Base-by-base conservation (phyloP, 805 yeast species). In the Saccharomycopsis schoenii region DNA sequence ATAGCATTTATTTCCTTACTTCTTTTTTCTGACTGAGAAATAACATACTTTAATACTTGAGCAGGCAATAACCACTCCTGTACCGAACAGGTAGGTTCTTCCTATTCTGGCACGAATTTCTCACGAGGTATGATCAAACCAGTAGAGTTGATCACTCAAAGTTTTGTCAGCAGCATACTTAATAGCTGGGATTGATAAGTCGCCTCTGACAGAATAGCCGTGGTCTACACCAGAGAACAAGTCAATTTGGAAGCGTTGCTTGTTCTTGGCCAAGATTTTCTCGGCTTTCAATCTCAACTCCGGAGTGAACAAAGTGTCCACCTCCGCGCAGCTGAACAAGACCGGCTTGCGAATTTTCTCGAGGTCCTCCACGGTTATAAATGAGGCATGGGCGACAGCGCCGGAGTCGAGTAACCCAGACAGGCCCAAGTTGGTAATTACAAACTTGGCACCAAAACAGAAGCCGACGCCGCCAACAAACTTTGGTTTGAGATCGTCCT, bases 351-450 rank as follows among this genome's bases (percentile, higher is more conserved):
- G 81, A 66, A 91, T 71, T 1, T 75, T 79, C 58, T 77, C 80
- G 57, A 89, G 77, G 68, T 88, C 96, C 43, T 83, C 91, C 40
- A 79, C 77, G 12, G 77, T 63, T 15, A 88, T 84, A 63, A 86
- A 79, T 1, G 96, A 86, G 5, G 97, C 97, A 73, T 92, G 97
- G 9, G 94, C 94, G 64, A 82, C 72, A 15, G 93, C 96, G 67
- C 81, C 89, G 17, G 78, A 87, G 63, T 81, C 80, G 43, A 81
- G 79, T 9, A 68, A 56, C 36, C 80, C 80, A 9, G 58, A 61
- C 1, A 68, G 66, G 4, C 70, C 67, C 56, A 74, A 61, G 10
- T 76, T 67, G 40, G 63, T 65, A 17, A 87, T 67, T 40, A 81
- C 83, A 66, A 76, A 84, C 72, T 84, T 87, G 50, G 89, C 96